Percentiles rank a stretch among this genome's conserved stretches.
Conservation (phyloP, 2,329 filamentous ascomycete genomes). For the Penicillium palitans region DNA sequence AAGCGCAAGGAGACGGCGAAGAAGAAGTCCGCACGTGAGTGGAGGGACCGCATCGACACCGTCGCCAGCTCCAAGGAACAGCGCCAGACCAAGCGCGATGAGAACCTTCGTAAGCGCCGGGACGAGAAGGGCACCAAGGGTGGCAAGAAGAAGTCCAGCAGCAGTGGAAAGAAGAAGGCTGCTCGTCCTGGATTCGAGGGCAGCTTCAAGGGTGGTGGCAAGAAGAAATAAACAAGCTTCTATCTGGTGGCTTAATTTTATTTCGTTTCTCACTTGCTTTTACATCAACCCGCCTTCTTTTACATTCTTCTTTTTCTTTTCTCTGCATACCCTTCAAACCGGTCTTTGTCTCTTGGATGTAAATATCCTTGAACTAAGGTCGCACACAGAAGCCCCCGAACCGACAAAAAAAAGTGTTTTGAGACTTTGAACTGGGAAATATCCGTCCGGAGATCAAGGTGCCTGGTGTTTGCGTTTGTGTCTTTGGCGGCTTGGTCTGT, state of each 20-base stretch:
- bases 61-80: slow-evolving; percentile 75
- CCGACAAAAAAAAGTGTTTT: slow-evolving; percentile 26
- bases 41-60: slow-evolving; percentile 70
- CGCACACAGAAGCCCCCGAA: slow-evolving; percentile 14
- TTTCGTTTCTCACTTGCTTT: slow-evolving; percentile 4
- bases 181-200: slow-evolving; percentile 70
- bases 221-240: slow-evolving; percentile 40
- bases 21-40: slow-evolving; percentile 88
- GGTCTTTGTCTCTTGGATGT: slow-evolving; percentile 7
- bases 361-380: background rate
- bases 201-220: slow-evolving; percentile 60
- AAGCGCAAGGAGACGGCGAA: slow-evolving; percentile 90
- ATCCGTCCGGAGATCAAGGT: slow-evolving; percentile 31
- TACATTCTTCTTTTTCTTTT: slow-evolving; percentile 4
- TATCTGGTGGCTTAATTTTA: background rate
- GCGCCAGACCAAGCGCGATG: slow-evolving; percentile 78
- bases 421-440: slow-evolving; percentile 30
- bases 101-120: slow-evolving; percentile 70
- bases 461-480: slow-evolving; percentile 29
- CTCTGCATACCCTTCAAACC: slow-evolving; percentile 11
- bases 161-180: slow-evolving; percentile 51
- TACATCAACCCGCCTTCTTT: background rate
- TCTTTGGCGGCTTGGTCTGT: slow-evolving; percentile 25
- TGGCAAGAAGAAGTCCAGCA: slow-evolving; percentile 45
- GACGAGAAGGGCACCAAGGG: slow-evolving; percentile 68